These are phyloP conservation scores for Odontarrhena argentea DNA, from an alignment of 345 rosid genomes.

Conservation along the genomic window DNA sequence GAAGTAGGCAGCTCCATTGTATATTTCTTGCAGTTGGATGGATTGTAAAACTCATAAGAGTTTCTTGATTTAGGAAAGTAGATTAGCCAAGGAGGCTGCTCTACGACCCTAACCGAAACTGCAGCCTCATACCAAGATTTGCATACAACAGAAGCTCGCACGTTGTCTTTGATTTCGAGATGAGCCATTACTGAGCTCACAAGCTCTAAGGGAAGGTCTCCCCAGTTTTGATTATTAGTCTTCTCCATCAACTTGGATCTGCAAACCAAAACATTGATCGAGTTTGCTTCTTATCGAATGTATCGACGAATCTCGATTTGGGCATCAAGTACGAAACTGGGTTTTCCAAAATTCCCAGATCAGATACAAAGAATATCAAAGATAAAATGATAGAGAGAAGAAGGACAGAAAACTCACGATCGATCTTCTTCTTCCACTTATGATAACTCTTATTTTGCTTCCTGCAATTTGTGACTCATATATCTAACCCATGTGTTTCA, in stretches of 20 bases:
- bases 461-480: too few species aligned
- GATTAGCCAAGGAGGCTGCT: slow-evolving; percentile 74
- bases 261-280: not conserved
- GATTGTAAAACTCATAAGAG: slow-evolving; percentile 63
- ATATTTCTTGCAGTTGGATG: slow-evolving; percentile 49
- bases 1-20: slow-evolving; percentile 58
- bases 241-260: slow-evolving; percentile 18
- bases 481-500: too few species aligned
- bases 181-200: slow-evolving; percentile 50
- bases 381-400: too few species aligned
- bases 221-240: slow-evolving; percentile 25
- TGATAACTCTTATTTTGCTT: too few species aligned
- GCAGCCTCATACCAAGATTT: slow-evolving; percentile 65
- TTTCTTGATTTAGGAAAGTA: slow-evolving; percentile 53
- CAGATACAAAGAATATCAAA: too few species aligned
- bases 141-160: slow-evolving; percentile 66
- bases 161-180: slow-evolving; percentile 55
- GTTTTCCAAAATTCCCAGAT: not conserved
- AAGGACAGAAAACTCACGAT: too few species aligned
- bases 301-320: not conserved
- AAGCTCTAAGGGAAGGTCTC: slow-evolving; percentile 42
- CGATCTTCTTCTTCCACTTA: too few species aligned
- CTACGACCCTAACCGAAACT: slow-evolving; percentile 53
- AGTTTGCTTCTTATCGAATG: not conserved
- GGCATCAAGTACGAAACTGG: not conserved